A percentile compares a stretch with the other conserved stretches of the same genome.
These are phyloP conservation scores for Cordia subcordata DNA, from an alignment of 257 asterid species.

Conservation along the genomic window DNA sequence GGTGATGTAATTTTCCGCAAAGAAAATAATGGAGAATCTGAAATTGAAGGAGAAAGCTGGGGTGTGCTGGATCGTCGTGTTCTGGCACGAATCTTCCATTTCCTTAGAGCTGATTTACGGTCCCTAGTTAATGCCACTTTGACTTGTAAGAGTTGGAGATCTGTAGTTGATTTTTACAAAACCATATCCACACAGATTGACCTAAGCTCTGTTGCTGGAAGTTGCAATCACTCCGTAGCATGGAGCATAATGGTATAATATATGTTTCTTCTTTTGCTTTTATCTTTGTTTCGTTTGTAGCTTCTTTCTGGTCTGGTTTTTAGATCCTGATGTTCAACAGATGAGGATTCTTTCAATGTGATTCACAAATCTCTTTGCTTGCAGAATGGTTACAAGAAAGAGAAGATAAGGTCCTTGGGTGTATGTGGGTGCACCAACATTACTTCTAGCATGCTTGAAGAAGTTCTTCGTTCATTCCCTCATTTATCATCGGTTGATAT, in stretches of 20 bases:
- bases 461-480: conserved; percentile 60
- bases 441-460: conserved; percentile 69
- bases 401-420: conserved; percentile 61
- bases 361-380: conserved; percentile 14
- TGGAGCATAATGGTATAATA: conserved; percentile 76
- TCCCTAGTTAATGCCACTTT: conserved; percentile 61
- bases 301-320: not conserved
- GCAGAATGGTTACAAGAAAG: conserved; percentile 82
- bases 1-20: conserved; percentile 40
- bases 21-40: conserved; percentile 34
- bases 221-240: conserved; percentile 53
- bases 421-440: conserved; percentile 77
- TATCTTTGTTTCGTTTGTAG: not conserved
- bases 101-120: conserved; percentile 79
- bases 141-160: conserved; percentile 94
- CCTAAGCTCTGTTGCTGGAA: conserved; percentile 53
- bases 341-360: conserved; percentile 4
- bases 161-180: conserved; percentile 58
- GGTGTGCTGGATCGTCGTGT: conserved; percentile 63
- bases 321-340: not conserved
- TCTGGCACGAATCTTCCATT: conserved; percentile 85
- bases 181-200: conserved; percentile 66
- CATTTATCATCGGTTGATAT: conserved; percentile 64
- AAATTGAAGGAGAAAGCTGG: conserved; percentile 59
- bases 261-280: conserved; percentile 7